Conservation (phyloP, 495 filamentous ascomycete genomes). For the Hypoxylon rickii region DNA sequence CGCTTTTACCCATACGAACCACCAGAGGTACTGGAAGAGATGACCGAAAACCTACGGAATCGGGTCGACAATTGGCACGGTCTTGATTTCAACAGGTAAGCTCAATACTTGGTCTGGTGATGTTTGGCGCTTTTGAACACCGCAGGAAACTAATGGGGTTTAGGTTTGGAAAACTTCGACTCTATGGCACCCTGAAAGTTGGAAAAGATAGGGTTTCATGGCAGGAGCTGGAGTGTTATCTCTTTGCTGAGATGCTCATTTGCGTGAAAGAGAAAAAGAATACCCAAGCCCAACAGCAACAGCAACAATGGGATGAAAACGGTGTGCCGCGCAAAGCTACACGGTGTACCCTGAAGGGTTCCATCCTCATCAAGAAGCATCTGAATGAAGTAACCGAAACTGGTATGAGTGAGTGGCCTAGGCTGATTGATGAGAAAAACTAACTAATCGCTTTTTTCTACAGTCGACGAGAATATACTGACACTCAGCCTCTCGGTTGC, state of each 20-base stretch:
- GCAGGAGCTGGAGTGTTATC: conserved; percentile 97
- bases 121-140: not conserved
- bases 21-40: conserved; percentile 74
- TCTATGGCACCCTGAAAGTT: conserved; percentile 90
- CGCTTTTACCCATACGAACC: conserved; percentile 64
- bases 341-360: conserved; percentile 91
- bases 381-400: conserved; percentile 83
- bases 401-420: conserved; percentile 41
- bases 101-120: too few relatives aligned
- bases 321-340: conserved; percentile 65
- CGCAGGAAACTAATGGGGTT: conserved; percentile 11
- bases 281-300: conserved; percentile 44
- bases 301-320: conserved; percentile 66
- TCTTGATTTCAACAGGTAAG: conserved; percentile 90
- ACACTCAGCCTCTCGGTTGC: conserved; percentile 89
- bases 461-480: conserved; percentile 77
- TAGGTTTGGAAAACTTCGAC: conserved; percentile 90
- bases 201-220: conserved; percentile 96
- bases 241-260: conserved; percentile 99
- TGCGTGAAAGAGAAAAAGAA: conserved; percentile 97
- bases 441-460: conserved; percentile 37
- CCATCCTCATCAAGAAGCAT: conserved; percentile 98
- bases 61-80: conserved; percentile 99
- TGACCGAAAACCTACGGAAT: conserved; percentile 82
- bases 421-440: conserved; percentile 24